Base-by-base conservation (phyloP, 352 stramenopile genomes). In the Halophytophthora batemanensis region DNA sequence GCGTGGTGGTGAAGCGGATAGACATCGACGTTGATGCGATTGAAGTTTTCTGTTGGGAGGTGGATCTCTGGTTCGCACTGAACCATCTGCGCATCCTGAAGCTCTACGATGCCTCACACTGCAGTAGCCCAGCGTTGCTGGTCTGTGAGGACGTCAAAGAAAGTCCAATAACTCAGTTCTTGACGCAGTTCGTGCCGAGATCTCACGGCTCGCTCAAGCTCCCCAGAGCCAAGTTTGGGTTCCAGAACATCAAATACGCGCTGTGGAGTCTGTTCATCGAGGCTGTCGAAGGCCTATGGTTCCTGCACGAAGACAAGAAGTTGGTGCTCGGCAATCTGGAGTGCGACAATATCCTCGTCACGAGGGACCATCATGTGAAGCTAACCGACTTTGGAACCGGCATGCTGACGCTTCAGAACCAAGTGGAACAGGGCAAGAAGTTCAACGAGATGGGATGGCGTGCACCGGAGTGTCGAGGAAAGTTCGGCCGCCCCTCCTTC, bases 1-100 rank as follows among this genome's bases (percentile, higher is more conserved):
- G 49, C 2, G 61, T 69, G n/a, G 25, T 4, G 25, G 25, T 4
- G 25, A 8, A 8, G 25, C 4, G 25, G 8, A 37, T 69, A 25
- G 46, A 56, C 3, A 65, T 65, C n/a, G 50, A 69, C 17, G 56
- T 51, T 1, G 61, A 69, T 18, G 61, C 37, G 5, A 66, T 69
- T 42, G 61, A 69, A 2, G 3, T 45, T 3, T 65, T 69, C 28
- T 46, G 56, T 15, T 38, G 54, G 8, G 61, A 69, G 46, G 61
- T 65, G 37, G 61, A 65, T 21, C 4, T 21, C 8, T 69, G 61
- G 61, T 59, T 48, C 39, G 17, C 13, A 4, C 33, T 65, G 31
- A n/a, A 59, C 15, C 45, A 54, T 22, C 23, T 17, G 10, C 53
- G 65, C 29, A 37, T 69, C 22, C 8, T 69, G 18, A 62, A 65